Base-by-base conservation (phyloP, 1,139 yeast genomes). In the Candida sp. region DNA sequence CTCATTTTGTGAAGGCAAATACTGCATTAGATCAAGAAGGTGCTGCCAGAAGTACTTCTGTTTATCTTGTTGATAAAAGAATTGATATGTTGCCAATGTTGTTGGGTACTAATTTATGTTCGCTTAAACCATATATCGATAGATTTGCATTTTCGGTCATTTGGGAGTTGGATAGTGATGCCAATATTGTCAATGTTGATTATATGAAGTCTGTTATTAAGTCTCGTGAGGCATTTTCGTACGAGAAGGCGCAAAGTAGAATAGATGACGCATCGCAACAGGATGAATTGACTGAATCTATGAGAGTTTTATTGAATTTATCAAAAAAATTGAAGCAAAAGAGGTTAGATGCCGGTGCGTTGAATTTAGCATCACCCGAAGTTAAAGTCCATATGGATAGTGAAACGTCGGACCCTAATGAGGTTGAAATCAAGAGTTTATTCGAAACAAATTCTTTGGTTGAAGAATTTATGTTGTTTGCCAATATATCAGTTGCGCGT, bases 1-100 rank as follows among this genome's bases (percentile, higher is more conserved):
- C 98, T 1, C 96, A 95, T 65, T 95, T 95, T 57, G 99, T 95
- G 40, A 89, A 90, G 63, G 85, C 99, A 1, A 87, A 84, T 51
- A 90, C 97, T 4, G 84, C 99, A 0, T 73, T 95, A 48, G 99
- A 95, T 62, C 86, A 81, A 40, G 99, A 95, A 67, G 99, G 98
- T 65, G 96, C 98, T 1, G 77, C 96, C 2, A 81, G 99, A 65
- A 98, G 97, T 60, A 95, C 99, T 0, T 91, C 99, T 5, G 97
- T 93, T 3, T 95, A 95, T 64, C 75, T 95, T 49, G 99, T 95
- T n/a, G 99, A 95, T 62, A 93, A 95, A 65, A 87, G 99, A 76
- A 95, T 95, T 54, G 99, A 95, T 75, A 95, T 95, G 99, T 75
- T 95, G 54, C 99, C 99, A 3, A 84, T 87, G 84, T 70, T 95